Evolutionary conservation across 2,329 filamentous ascomycete genomes (phyloP).

Genomic region (Fusarium anthophilum): DNA sequence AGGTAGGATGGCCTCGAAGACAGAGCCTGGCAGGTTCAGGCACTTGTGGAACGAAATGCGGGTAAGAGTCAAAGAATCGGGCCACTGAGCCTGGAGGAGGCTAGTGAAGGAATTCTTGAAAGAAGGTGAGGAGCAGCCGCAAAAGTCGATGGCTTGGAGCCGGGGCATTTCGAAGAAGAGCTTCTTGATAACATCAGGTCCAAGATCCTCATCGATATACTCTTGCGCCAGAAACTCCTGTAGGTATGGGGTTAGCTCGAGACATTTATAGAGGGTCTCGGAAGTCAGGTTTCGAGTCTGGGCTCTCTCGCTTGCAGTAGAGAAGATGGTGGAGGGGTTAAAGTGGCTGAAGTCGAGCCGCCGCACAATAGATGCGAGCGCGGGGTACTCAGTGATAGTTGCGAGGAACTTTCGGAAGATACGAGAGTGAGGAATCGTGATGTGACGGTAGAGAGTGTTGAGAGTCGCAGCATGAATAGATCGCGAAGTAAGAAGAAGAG

Average conservation of each 20-base stretch:
- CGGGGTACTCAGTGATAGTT: constrained; percentile 72
- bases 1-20: constrained; percentile 77
- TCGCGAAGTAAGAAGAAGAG: constrained; percentile 79
- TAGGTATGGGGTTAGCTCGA: constrained; percentile 76
- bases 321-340: constrained; percentile 80
- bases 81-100: constrained; percentile 62
- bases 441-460: constrained; percentile 78
- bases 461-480: constrained; percentile 77
- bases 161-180: constrained; percentile 73
- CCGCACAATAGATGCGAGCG: constrained; percentile 78
- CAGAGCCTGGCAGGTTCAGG: constrained; percentile 71
- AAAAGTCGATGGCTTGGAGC: constrained; percentile 78
- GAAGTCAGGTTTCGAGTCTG: constrained; percentile 81
- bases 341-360: constrained; percentile 88
- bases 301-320: constrained; percentile 77
- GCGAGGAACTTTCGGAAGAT: constrained; percentile 84
- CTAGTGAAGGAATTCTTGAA: constrained; percentile 74
- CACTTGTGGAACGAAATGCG: constrained; percentile 83
- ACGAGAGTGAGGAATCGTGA: constrained; percentile 83
- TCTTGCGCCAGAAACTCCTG: constrained; percentile 84
- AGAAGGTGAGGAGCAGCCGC: constrained; percentile 73
- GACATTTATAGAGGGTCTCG: constrained; percentile 75
- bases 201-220: constrained; percentile 80
- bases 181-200: constrained; percentile 73
- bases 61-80: constrained; percentile 66